These are phyloP conservation scores for Aristolochia contorta DNA, from an alignment of 164 flowering plant genomes.

Conservation along the genomic window DNA sequence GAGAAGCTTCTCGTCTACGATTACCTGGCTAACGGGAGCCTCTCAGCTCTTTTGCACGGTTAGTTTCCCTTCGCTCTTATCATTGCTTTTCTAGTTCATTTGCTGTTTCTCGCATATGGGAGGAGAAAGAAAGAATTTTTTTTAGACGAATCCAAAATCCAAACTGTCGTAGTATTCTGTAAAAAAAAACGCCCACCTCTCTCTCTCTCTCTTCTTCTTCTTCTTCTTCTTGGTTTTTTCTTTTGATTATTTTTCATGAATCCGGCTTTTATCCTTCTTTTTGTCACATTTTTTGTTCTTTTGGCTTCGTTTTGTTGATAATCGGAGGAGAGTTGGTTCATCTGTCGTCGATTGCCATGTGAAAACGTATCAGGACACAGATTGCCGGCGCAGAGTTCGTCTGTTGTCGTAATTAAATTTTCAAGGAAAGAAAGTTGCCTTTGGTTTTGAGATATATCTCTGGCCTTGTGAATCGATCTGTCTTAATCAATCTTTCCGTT, in stretches of 20 bases:
- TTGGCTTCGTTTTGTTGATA: not conserved
- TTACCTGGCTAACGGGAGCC: slow-evolving; percentile 90
- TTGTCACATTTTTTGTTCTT: not conserved
- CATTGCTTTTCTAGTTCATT: not conserved
- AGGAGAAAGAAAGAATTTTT: too few relatives aligned
- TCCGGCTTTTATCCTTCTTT: not conserved
- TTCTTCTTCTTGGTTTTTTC: not conserved
- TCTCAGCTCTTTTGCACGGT: slow-evolving; percentile 97
- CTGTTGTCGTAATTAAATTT: too few relatives aligned
- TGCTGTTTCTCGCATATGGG: not conserved
- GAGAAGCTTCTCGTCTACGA: slow-evolving; percentile 93
- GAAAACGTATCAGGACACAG: too few relatives aligned
- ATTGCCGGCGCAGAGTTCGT: too few relatives aligned
- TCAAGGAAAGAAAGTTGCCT: too few relatives aligned
- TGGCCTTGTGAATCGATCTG: too few relatives aligned
- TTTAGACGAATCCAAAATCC: too few relatives aligned
- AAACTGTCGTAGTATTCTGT: too few relatives aligned
- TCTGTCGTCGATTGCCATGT: not conserved
- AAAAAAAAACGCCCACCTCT: too few relatives aligned
- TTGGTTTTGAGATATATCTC: too few relatives aligned
- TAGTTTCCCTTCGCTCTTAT: slow-evolving; percentile 12
- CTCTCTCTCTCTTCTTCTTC: not conserved
- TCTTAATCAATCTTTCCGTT: too few relatives aligned
- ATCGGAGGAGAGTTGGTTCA: not conserved
- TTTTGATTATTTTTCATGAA: not conserved